Base-by-base conservation (phyloP, 495 filamentous ascomycete genomes). In the Penicillium canariense region DNA sequence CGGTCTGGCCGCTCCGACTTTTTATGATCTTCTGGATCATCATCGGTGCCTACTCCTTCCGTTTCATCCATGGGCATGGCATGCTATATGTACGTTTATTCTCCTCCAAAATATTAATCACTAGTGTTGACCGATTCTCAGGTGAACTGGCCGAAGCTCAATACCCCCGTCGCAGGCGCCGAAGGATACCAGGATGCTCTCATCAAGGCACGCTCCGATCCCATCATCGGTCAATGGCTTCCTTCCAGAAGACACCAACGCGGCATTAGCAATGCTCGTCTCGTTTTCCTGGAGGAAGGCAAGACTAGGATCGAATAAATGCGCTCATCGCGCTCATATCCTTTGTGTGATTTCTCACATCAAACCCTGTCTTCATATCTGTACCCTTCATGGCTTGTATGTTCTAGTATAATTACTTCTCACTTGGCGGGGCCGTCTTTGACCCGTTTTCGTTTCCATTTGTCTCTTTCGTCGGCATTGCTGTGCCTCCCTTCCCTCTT, bases 121-220 rank as follows among this genome's bases (percentile, higher is more conserved):
- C 43, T 30, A 23, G 25, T n/a, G 30, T 15, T 46, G 30, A 46
- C 23, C 10, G 14, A 5, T 17, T 31, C n/a, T 28, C 4, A 46
- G 43, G 43, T 98, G 26, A 95, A 93, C 71, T 98, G 94, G 94
- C 94, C 94, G 15, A 96, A 94, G 66, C 81, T 98, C 5, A 96
- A 94, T 59, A 89, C 89, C 5, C 86, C 90, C 7, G 81, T 86
- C 3, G 92, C 84, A 71, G 93, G 88, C 1, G 81, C 81, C 1
- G 95, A 98, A 67, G 89, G 91, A 9, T 94, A 91, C 60, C 87
- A 93, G 56, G 93, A 97, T 65, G 87, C 91, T 22, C 81, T 96
- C 61, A 77, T 75, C 63, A 84, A 87, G 62, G 88, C 89, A 8
- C 77, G 83, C 26, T 84, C 88, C 55, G 90, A 94, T 69, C 81